Evolutionary conservation across 768 basidiomycete species (phyloP).

Genomic region (Dioszegia hungarica): DNA sequence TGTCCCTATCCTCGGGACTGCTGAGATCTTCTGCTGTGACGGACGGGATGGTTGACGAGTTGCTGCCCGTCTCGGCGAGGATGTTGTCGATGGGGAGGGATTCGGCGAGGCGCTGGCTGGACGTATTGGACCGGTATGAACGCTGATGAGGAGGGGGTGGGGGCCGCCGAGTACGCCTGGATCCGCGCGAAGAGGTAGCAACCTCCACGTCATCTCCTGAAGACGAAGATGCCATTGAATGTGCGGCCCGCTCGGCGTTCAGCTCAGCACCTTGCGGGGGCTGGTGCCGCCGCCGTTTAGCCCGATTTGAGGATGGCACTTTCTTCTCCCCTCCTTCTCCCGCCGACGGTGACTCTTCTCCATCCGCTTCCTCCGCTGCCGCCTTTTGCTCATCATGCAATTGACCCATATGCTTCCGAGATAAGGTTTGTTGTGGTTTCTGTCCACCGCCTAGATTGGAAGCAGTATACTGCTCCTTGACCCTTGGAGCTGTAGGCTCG

Average conservation of each 20-base stretch:
- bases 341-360: neutral
- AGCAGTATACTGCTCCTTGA: neutral
- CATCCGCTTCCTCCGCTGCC: constrained; percentile 2
- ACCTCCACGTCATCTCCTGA: constrained; percentile 2
- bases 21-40: constrained; percentile 13
- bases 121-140: too few species aligned
- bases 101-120: neutral
- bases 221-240: constrained; percentile 11
- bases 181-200: constrained; percentile 9
- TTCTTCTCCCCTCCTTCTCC: neutral
- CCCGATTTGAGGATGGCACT: neutral
- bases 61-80: constrained; percentile 18
- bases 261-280: constrained; percentile 14
- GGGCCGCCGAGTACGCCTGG: constrained; percentile 9
- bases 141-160: neutral
- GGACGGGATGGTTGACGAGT: constrained; percentile 14
- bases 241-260: constrained; percentile 2
- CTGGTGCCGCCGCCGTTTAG: neutral
- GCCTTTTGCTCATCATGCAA: constrained; percentile 6
- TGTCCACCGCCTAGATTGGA: neutral
- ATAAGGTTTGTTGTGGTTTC: constrained; percentile 3
- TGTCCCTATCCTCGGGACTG: constrained; percentile 16
- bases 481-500: neutral
- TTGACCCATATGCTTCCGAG: constrained; percentile 16
- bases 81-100: constrained; percentile 5